Evolutionary conservation across 1,284 basidiomycete genomes (phyloP), one percentile per base, ranked within the genome.

Genomic region (Caloboletus inedulis): DNA sequence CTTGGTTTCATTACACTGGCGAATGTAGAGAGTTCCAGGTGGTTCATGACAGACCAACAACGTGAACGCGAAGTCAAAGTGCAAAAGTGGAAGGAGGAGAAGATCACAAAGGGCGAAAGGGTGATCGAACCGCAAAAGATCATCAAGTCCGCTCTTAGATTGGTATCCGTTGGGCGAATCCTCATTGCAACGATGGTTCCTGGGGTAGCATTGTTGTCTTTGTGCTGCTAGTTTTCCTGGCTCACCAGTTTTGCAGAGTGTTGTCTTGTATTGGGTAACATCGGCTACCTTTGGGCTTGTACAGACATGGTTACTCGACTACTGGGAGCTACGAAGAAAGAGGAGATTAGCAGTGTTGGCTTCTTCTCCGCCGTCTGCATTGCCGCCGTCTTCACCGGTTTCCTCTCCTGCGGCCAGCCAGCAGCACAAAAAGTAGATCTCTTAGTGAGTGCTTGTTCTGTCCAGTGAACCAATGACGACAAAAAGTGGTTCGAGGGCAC

Each of bases 241-340:
- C 58, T 56, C 48, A 60, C 51, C 39, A 3, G 18, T 12, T 57
- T 27, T 54, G 31, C 59, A 94, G 89, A 82, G 87, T 44, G 77
- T 95, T 18, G 76, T 86, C 42, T 62, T 94, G 18, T 94, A 92
- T 65, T 95, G 92, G 92, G 75, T 89, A 3, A 84, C 89, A 6
- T 94, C 91, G 7, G 87, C 91, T 23, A 69, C 81, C 18, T 90
- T 89, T 64, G 91, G 91, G 34, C 72, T 95, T 21, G 55, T 86
- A 16, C 91, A 94, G 65, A 88, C 89, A 7, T 87, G 85, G 78
- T 59, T 79, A n/a, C 76, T 94, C 53, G 84, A 89, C 50, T 86
- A 77, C 70, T 77, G 76, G 72, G 79, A 83, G 54, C 65, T 73
- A 46, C 74, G 73, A 45, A 72, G 81, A 57, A 72, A 74, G 64